Evolutionary conservation across 495 filamentous ascomycete species (phyloP).

Genomic region (Xylaria cubensis): DNA sequence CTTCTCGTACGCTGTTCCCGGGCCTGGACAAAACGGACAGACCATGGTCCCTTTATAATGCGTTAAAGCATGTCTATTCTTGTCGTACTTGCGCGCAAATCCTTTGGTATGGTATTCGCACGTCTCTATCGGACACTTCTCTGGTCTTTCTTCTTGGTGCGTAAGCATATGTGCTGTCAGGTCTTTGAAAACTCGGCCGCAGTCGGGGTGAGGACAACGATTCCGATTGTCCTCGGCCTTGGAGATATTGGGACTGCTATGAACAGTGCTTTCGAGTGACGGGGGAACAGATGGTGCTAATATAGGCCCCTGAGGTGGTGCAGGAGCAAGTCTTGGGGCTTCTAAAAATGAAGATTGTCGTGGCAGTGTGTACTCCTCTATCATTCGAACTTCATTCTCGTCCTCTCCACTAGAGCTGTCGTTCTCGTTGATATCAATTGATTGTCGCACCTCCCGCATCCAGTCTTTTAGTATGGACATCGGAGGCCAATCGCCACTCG

Average conservation of each 20-base stretch:
- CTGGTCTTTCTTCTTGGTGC: slow-evolving; percentile 90
- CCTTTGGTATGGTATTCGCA: slow-evolving; percentile 97
- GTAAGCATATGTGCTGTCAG: slow-evolving; percentile 96
- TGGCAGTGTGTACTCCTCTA: slow-evolving; percentile 49
- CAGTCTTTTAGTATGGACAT: slow-evolving; percentile 87
- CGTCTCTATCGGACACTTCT: slow-evolving; percentile 94
- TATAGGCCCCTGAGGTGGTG: slow-evolving; percentile 43
- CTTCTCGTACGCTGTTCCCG: slow-evolving; percentile 93
- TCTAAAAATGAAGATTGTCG: slow-evolving; percentile 49
- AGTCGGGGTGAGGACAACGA: slow-evolving; percentile 81
- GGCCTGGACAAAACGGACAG: slow-evolving; percentile 95
- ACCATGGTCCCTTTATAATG: slow-evolving; percentile 99
- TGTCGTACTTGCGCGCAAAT: slow-evolving; percentile 98
- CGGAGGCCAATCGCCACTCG: slow-evolving; percentile 81
- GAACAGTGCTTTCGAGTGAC: slow-evolving; percentile 40
- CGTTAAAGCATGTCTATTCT: slow-evolving; percentile 95
- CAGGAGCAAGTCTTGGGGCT: slow-evolving; percentile 49
- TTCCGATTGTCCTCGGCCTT: slow-evolving; percentile 45
- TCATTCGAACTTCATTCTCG: slow-evolving; percentile 49
- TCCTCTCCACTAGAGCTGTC: slow-evolving; percentile 56
- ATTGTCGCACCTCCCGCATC: slow-evolving; percentile 76
- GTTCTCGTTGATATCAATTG: slow-evolving; percentile 54
- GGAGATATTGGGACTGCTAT: slow-evolving; percentile 39
- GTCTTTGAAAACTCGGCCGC: slow-evolving; percentile 89
- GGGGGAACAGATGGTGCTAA: slow-evolving; percentile 40